Percentiles rank a stretch among this genome's conserved stretches.
Conservation (phyloP, 2,329 filamentous ascomycete species). For the Mariannaea sp. region DNA sequence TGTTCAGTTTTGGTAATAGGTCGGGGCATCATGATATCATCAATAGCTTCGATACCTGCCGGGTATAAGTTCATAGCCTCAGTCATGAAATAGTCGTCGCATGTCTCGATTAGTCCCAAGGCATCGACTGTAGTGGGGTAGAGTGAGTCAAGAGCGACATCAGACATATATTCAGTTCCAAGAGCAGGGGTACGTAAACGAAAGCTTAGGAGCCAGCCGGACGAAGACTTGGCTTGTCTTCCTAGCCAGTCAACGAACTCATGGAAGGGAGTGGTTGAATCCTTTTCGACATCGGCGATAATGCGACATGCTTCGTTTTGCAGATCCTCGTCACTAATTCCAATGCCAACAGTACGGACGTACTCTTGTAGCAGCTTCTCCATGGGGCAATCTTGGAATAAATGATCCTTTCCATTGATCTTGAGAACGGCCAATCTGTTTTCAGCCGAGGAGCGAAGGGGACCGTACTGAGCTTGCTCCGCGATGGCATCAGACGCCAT, state of each 20-base stretch:
- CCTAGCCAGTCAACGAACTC: conserved; percentile 36
- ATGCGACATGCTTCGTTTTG: conserved; percentile 33
- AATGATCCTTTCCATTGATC: conserved; percentile 38
- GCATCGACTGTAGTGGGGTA: conserved; percentile 15
- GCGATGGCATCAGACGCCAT: conserved; percentile 21
- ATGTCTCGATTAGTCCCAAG: conserved; percentile 8
- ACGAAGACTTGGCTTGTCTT: conserved; percentile 24
- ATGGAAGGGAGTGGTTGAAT: conserved; percentile 29
- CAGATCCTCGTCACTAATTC: conserved; percentile 22
- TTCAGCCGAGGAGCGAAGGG: conserved; percentile 33
- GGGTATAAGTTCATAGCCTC: conserved; percentile 9
- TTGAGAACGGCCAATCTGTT: conserved; percentile 28
- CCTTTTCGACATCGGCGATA: conserved; percentile 24
- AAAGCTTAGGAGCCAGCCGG: conserved; percentile 29
- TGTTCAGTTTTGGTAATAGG: conserved; percentile 4
- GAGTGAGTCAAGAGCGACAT: neutral
- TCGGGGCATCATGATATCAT: neutral
- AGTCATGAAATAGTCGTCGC: conserved; percentile 4
- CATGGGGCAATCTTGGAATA: conserved; percentile 38
- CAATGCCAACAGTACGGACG: conserved; percentile 14
- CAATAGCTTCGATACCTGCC: conserved; percentile 11
- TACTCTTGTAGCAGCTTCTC: conserved; percentile 33
- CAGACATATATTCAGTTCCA: neutral
- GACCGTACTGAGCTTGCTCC: conserved; percentile 33
- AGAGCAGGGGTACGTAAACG: conserved; percentile 8